Base-by-base conservation (phyloP, 78 protist species). In the Corallochytrium limacisporum region DNA sequence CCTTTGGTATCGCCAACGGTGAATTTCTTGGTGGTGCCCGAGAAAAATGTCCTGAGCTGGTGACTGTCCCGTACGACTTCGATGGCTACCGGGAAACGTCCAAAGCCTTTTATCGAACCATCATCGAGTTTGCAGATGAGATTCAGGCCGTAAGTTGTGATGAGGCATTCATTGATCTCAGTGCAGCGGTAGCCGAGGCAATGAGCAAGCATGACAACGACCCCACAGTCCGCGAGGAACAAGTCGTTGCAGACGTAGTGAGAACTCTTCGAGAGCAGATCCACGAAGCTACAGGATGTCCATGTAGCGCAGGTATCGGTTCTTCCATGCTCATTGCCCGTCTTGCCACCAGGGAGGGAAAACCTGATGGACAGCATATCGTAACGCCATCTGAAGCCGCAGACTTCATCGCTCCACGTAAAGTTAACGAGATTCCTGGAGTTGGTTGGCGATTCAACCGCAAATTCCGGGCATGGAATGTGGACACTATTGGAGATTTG, bases 61-160 rank as follows among this genome's bases (percentile, higher is more conserved):
- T 57, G 39, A 57, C 63, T 28, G 63, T 57, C 31, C 63, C 63
- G 24, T 57, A 57, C 63, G 35, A 57, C 63, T 57, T 28, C 33
- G 42, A 32, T 28, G 63, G 9, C 18, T 28, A 57, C 63, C 40
- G 33, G 42, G 37, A 24, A 12, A 15, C 26, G 15, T 53, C 59
- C 15, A 53, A 53, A 26, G 48, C 16, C 13, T 43, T 15, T 43
- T 15, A 43, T 43, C 48, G 13, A 43, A 53, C 28, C 26, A 53
- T 53, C 15, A 12, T 53, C 37, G 15, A n/a, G 28, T 24, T 12
- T 53, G 22, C 59, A 18, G 18, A 20, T 13, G 20, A 20, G 22
- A 24, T 53, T 15, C 37, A 53, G 22, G 37, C 59, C 28, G 59
- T 53, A 53, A 53, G 59, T 24, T 24, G 18, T 28, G 59, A 53